Evolutionary conservation across 2,329 filamentous ascomycete genomes (phyloP).

Genomic region (Colletotrichum cordylinicola): DNA sequence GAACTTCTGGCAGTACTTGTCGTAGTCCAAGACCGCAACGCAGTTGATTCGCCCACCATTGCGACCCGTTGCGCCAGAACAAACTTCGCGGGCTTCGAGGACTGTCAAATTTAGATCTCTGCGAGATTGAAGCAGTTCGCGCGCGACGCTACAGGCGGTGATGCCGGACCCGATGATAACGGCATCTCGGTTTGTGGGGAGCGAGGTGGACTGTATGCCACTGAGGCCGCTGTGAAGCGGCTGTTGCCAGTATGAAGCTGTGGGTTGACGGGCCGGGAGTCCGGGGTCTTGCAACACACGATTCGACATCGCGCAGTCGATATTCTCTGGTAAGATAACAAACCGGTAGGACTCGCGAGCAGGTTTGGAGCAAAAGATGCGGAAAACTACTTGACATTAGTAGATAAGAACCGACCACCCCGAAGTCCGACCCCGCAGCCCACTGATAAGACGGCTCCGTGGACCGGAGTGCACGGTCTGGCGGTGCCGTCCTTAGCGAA

Average conservation of each 20-base stretch:
- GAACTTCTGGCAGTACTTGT: neutral
- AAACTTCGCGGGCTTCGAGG: neutral
- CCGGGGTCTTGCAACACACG: neutral
- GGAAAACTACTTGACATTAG: neutral
- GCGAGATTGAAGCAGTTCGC: conserved; percentile 24
- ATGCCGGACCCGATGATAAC: conserved; percentile 63
- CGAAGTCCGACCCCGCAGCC: neutral
- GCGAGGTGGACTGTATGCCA: conserved; percentile 9
- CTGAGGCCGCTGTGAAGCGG: conserved; percentile 42
- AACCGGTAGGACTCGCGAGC: neutral
- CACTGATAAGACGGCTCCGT: neutral
- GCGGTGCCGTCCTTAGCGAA: neutral
- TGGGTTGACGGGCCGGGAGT: neutral
- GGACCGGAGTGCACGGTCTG: neutral
- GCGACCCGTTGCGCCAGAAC: neutral
- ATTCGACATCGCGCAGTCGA: neutral
- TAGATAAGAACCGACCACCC: neutral
- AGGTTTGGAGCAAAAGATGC: neutral
- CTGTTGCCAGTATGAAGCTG: conserved; percentile 27
- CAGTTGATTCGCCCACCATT: neutral
- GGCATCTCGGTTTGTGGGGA: conserved; percentile 48
- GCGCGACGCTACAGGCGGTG: conserved; percentile 47
- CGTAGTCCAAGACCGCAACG: neutral
- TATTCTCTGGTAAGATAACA: accelerated
- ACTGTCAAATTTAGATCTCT: neutral